Base-by-base conservation (phyloP, 495 filamentous ascomycete species). In the Penicillium cosmopolitanum region DNA sequence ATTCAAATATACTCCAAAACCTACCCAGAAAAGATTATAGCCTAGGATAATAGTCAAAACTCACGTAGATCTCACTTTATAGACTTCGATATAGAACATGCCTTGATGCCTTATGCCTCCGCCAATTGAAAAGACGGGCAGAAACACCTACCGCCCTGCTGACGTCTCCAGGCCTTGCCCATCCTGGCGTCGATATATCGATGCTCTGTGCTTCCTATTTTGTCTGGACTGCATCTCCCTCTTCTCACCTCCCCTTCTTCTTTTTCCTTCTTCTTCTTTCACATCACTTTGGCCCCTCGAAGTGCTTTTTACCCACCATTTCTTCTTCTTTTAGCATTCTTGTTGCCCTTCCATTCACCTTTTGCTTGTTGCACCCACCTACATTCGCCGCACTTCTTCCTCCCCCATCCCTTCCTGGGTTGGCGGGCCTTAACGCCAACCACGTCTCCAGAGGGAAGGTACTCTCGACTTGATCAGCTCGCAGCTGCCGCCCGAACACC, bases 121-220 rank as follows among this genome's bases (percentile, higher is more conserved):
- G 31, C 8, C 9, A n/a, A 16, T n/a, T 21, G 18, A 31, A 44
- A 44, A 44, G n/a, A 33, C 38, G 50, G 66, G 66, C 66, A 71
- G 58, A 70, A 70, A 34, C 9, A 15, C 1, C 57, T 58, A 64
- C 68, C 67, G 64, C 65, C 28, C 60, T 43, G 18, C 48, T 71
- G 67, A 70, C 65, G 63, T 70, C 62, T 70, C 42, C 42, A 44
- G n/a, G 42, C 15, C n/a, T 18, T 44, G 42, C 42, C 42, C 16
- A 19, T 44, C n/a, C 42, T 44, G 42, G 42, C 42, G 42, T 44
- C 42, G 42, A 44, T 44, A 44, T 44, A 44, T 19, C 16, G 42
- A 44, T 44, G 42, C 42, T 44, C 42, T 64, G 51, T 66, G 53
- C 55, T 66, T 62, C 59, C 46, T 52, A 60, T 67, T 50, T 54